Evolutionary conservation across 75 land plant species (phyloP).

Genomic region (Picea glauca): DNA sequence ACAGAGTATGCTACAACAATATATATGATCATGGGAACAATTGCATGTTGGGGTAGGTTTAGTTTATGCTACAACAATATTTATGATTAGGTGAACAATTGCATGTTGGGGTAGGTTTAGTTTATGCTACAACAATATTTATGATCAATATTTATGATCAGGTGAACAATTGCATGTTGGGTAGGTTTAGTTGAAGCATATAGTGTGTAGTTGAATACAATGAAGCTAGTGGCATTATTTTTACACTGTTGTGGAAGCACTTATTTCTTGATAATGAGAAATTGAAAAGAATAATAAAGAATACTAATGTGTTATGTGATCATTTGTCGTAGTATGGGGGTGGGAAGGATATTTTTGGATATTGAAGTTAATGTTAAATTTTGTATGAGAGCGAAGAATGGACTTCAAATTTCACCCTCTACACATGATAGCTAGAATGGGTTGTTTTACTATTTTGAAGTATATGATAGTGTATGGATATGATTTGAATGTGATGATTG

Average conservation of each 20-base stretch:
- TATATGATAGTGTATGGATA: slow-evolving; percentile 45
- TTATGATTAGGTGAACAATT: too few relatives aligned
- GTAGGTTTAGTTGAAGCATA: slow-evolving; percentile 77
- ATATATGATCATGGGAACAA: too few relatives aligned
- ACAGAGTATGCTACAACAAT: too few relatives aligned
- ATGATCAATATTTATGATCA: too few relatives aligned
- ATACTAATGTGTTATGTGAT: too few relatives aligned
- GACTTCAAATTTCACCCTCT: slow-evolving; percentile 49
- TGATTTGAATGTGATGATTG: slow-evolving; percentile 36
- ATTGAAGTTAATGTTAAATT: slow-evolving; percentile 56
- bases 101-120: too few relatives aligned
- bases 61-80: too few relatives aligned
- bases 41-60: too few relatives aligned
- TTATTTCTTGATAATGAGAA: slow-evolving; percentile 33
- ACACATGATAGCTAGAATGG: slow-evolving; percentile 69
- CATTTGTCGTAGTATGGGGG: slow-evolving; percentile 49
- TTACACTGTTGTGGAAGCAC: slow-evolving; percentile 53
- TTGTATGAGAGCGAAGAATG: slow-evolving; percentile 33
- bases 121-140: too few relatives aligned
- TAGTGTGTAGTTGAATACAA: slow-evolving; percentile 89
- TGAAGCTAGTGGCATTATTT: slow-evolving; percentile 63
- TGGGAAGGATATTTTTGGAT: slow-evolving; percentile 41
- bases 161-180: too few relatives aligned
- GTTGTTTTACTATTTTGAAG: slow-evolving; percentile 32
- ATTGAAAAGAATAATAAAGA: slow-evolving; percentile 58